Percentiles rank a stretch among this genome's conserved stretches.
Conservation (phyloP, 257 asterid genomes). For the Jacaranda mimosifolia region DNA sequence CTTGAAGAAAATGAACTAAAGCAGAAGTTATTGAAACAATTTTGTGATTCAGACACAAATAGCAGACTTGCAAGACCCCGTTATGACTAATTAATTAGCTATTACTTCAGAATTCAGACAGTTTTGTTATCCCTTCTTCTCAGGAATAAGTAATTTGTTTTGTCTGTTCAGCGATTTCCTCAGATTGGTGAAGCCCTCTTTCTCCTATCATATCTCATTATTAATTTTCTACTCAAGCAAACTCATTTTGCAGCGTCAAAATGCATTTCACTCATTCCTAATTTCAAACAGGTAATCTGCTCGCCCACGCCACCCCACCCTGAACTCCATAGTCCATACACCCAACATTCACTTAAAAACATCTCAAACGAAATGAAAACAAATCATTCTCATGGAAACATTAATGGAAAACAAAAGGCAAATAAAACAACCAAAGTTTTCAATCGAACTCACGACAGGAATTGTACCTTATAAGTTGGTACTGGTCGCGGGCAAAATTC, state of each 20-base stretch:
- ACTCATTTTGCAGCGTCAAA: background rate
- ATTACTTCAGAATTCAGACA: background rate
- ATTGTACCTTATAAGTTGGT: conserved; percentile 74
- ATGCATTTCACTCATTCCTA: conserved; percentile 6
- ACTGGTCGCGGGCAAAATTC: conserved; percentile 78
- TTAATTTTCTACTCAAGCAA: too few relatives aligned
- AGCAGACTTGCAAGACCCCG: background rate
- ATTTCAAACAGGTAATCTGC: conserved; percentile 44
- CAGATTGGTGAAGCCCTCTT: too few relatives aligned
- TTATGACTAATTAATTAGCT: background rate
- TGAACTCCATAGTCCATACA: background rate
- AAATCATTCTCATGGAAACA: conserved; percentile 1
- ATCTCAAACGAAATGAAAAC: background rate
- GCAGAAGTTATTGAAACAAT: background rate
- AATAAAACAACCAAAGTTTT: background rate
- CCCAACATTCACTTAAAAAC: background rate
- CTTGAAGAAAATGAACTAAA: conserved; percentile 9
- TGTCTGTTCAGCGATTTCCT: too few relatives aligned
- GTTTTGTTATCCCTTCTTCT: too few relatives aligned
- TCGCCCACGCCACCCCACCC: background rate
- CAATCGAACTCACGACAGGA: background rate
- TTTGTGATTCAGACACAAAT: background rate
- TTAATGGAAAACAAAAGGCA: background rate
- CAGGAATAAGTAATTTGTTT: too few relatives aligned
- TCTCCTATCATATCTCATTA: too few relatives aligned